Conservation (phyloP, 2,329 filamentous ascomycete genomes). For the Coniella vitis region DNA sequence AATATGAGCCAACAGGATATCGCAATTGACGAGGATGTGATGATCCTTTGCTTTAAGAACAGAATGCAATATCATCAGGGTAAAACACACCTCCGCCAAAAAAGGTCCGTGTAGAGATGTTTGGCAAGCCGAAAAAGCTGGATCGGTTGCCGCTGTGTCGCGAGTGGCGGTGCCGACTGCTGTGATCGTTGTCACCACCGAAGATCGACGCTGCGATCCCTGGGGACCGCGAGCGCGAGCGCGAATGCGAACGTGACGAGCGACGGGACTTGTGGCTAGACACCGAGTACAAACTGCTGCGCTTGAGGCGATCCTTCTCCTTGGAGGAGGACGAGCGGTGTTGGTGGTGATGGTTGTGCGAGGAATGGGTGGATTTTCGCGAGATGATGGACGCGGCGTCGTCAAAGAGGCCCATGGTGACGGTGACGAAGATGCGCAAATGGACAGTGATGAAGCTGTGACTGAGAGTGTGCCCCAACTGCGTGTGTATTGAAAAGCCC, state of each 20-base stretch:
- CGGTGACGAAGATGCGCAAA: background rate
- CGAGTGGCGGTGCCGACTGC: constrained; percentile 17
- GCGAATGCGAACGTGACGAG: constrained; percentile 29
- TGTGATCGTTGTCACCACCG: constrained; percentile 27
- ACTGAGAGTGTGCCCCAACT: background rate
- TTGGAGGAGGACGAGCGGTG: constrained; percentile 11
- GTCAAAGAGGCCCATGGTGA: constrained; percentile 28
- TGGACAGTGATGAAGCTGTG: background rate
- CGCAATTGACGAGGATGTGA: no score
- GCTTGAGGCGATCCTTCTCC: constrained; percentile 20
- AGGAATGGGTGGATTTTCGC: constrained; percentile 20
- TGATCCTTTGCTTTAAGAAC: constrained; percentile 19
- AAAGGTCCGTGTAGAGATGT: constrained; percentile 37
- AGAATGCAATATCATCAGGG: background rate
- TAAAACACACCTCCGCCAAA: constrained; percentile 37
- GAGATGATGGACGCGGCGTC: constrained; percentile 26
- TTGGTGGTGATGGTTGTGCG: constrained; percentile 16
- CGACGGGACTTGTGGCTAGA: constrained; percentile 10
- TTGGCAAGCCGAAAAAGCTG: constrained; percentile 42
- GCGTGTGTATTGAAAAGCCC: background rate
- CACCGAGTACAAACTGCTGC: constrained; percentile 17
- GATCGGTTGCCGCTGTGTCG: constrained; percentile 33
- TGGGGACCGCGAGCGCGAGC: constrained; percentile 32
- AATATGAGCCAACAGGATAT: no score
- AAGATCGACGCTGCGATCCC: constrained; percentile 39